These are phyloP conservation scores for Ogataea angusta DNA, from an alignment of 805 yeast genomes.

Conservation along the genomic window DNA sequence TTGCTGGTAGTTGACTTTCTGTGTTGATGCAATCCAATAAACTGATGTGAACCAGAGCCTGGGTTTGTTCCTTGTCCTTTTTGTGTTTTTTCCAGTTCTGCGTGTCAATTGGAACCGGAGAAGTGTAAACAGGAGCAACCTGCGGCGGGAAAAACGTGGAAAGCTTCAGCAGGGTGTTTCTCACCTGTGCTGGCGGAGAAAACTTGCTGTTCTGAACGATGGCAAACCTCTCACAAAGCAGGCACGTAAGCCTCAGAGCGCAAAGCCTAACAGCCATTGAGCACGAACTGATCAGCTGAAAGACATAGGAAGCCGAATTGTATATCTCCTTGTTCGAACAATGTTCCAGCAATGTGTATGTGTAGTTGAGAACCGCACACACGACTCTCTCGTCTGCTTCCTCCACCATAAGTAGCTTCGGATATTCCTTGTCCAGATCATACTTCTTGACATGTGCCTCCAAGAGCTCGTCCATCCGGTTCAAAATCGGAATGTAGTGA, in stretches of 20 bases:
- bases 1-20: slow-evolving; percentile 42
- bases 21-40: slow-evolving; percentile 31
- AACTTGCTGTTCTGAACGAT: slow-evolving; percentile 41
- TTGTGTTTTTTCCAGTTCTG: slow-evolving; percentile 28
- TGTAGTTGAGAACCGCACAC: slow-evolving; percentile 55
- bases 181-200: slow-evolving; percentile 42
- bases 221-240: slow-evolving; percentile 59
- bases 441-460: slow-evolving; percentile 54
- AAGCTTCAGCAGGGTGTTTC: slow-evolving; percentile 48
- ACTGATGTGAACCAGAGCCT: slow-evolving; percentile 24
- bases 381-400: slow-evolving; percentile 45
- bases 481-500: slow-evolving; percentile 75
- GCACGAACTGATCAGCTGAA: slow-evolving; percentile 54
- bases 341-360: slow-evolving; percentile 61
- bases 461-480: slow-evolving; percentile 68
- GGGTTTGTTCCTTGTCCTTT: slow-evolving; percentile 10
- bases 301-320: slow-evolving; percentile 61
- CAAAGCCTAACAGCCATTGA: slow-evolving; percentile 56
- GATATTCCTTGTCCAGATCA: slow-evolving; percentile 42
- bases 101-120: slow-evolving; percentile 14
- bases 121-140: slow-evolving; percentile 31
- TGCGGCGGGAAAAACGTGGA: slow-evolving; percentile 40
- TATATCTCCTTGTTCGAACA: slow-evolving; percentile 68
- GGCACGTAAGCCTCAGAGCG: slow-evolving; percentile 51
- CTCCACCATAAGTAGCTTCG: slow-evolving; percentile 45